phyloP scores from a whole-genome alignment of 805 yeast genomes.

The Kregervanrija fluxuum region DNA sequence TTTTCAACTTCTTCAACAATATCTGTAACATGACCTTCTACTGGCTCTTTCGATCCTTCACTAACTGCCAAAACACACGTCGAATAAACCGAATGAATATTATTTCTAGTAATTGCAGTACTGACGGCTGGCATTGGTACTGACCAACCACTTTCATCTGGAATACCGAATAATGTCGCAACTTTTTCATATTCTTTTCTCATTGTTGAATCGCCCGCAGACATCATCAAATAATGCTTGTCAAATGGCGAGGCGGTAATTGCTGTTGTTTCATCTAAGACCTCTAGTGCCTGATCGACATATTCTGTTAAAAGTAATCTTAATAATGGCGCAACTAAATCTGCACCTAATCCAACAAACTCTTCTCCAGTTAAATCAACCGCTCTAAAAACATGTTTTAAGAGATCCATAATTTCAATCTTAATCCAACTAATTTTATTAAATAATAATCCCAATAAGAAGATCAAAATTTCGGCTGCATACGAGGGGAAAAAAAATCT shows the following conservation, averaged over 20 bases:
- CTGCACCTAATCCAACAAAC: constrained; percentile 90
- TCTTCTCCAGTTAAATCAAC: constrained; percentile 73
- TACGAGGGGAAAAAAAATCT: constrained; percentile 63
- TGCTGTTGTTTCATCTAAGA: constrained; percentile 73
- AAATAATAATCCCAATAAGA: constrained; percentile 70
- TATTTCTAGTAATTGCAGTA: constrained; percentile 81
- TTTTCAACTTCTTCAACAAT: not conserved
- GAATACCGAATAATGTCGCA: constrained; percentile 89
- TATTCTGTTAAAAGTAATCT: constrained; percentile 74
- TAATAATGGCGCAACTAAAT: constrained; percentile 81
- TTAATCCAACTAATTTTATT: constrained; percentile 78
- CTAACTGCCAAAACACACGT: constrained; percentile 54
- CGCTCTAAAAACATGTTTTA: constrained; percentile 67
- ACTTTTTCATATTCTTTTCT: constrained; percentile 78
- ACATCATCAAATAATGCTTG: constrained; percentile 84
- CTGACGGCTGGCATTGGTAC: constrained; percentile 92
- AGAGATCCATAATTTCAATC: constrained; percentile 66
- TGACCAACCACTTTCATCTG: constrained; percentile 95
- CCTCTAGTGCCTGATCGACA: constrained; percentile 85
- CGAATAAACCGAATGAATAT: constrained; percentile 91
- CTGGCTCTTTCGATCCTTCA: constrained; percentile 21
- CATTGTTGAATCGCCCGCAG: constrained; percentile 74
- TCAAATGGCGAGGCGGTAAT: constrained; percentile 91
- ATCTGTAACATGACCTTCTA: not conserved
- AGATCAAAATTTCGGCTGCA: constrained; percentile 67